Conservation (phyloP, 331 rosid genomes). For the Quercus phellos region DNA sequence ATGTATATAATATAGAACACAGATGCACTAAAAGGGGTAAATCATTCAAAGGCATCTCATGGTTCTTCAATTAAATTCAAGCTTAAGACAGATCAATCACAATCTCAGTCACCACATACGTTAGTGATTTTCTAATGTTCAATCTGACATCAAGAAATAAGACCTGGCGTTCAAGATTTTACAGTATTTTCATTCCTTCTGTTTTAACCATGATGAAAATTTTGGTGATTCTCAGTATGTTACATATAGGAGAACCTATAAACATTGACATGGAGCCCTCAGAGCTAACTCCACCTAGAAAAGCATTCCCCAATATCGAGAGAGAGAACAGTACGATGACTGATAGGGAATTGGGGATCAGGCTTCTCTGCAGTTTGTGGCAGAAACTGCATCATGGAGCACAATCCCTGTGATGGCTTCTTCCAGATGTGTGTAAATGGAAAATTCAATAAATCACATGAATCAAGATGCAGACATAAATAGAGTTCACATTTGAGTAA, state of each 20-base stretch:
- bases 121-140: not conserved
- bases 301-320: not conserved
- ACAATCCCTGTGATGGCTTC: not conserved
- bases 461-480: not conserved
- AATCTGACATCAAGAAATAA: not conserved
- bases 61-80: not conserved
- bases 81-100: not conserved
- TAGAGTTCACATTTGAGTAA: not conserved
- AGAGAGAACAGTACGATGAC: not conserved
- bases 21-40: not conserved
- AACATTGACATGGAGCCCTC: not conserved
- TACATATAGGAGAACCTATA: not conserved
- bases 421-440: not conserved
- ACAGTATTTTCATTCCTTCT: not conserved
- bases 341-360: not conserved
- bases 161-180: not conserved
- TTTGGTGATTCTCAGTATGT: not conserved
- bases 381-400: not conserved
- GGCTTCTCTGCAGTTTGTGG: not conserved
- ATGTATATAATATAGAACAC: not conserved
- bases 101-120: not conserved
- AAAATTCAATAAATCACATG: not conserved
- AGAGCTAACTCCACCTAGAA: not conserved
- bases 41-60: not conserved
- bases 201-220: not conserved